Conservation (phyloP, 2,329 filamentous ascomycete species). For the Aspergillus alliaceus region DNA sequence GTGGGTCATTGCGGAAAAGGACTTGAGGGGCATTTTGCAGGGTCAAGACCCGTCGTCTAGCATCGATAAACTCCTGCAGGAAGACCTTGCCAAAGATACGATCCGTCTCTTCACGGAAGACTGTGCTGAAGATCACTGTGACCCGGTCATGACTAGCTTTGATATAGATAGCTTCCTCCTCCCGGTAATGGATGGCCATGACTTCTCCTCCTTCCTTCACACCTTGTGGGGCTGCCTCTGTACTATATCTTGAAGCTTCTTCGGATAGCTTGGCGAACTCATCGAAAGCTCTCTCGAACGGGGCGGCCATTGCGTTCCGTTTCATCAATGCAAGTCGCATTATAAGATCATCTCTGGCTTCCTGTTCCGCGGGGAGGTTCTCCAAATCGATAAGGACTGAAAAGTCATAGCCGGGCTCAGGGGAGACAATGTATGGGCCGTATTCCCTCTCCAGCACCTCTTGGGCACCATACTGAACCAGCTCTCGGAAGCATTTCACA, state of each 20-base stretch:
- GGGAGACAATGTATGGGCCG: conserved; percentile 80
- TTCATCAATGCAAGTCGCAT: conserved; percentile 87
- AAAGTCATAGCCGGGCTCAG: conserved; percentile 94
- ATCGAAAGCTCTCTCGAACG: conserved; percentile 95
- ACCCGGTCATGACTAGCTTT: conserved; percentile 97
- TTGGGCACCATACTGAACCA: conserved; percentile 90
- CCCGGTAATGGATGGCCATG: conserved; percentile 96
- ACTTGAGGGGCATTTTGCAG: conserved; percentile 99
- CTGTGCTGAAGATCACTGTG: conserved; percentile 97
- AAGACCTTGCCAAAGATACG: conserved; percentile 98
- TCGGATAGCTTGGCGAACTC: conserved; percentile 85
- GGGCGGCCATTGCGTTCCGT: conserved; percentile 97
- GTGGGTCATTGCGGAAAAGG: conserved; percentile 90
- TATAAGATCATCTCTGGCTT: conserved; percentile 82
- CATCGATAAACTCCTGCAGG: conserved; percentile 97
- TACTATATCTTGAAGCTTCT: conserved; percentile 87
- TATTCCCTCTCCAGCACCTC: conserved; percentile 93
- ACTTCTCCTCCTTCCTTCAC: conserved; percentile 85
- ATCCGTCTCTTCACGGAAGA: conserved; percentile 97
- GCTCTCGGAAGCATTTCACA: conserved; percentile 91
- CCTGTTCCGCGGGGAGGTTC: conserved; percentile 77
- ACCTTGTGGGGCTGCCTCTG: conserved; percentile 90
- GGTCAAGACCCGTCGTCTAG: conserved; percentile 71
- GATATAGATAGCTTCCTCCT: conserved; percentile 98
- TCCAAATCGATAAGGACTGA: conserved; percentile 89